These are phyloP conservation scores for Puccinellia tenuiflora DNA, from an alignment of 176 grass and related monocot species.

Conservation along the genomic window DNA sequence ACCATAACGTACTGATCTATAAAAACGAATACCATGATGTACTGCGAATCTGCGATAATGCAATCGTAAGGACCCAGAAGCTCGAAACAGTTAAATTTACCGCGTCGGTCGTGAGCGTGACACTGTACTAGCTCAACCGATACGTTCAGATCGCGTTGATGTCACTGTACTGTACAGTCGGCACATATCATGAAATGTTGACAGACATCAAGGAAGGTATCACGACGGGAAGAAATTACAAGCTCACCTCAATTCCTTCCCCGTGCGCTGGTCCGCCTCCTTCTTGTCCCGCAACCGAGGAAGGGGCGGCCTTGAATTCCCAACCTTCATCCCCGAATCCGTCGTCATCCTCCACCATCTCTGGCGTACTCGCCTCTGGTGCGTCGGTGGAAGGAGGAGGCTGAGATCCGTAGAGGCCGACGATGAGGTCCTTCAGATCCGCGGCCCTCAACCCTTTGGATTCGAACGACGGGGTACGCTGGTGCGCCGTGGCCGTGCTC, in stretches of 20 bases:
- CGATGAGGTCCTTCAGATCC: slow-evolving; percentile 53
- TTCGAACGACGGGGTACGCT: neutral
- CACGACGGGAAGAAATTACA: neutral
- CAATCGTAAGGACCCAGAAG: neutral
- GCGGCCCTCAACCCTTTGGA: neutral
- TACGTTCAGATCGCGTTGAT: neutral
- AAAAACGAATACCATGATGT: neutral
- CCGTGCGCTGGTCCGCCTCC: neutral
- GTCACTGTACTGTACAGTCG: neutral
- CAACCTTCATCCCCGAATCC: slow-evolving; percentile 41
- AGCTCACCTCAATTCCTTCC: slow-evolving; percentile 29
- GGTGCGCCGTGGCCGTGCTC: neutral
- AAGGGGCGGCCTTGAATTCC: slow-evolving; percentile 47
- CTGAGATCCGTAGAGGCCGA: slow-evolving; percentile 42
- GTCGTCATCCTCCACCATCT: neutral
- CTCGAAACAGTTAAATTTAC: neutral
- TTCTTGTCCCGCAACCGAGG: neutral
- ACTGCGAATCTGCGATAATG: neutral
- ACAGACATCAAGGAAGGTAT: neutral
- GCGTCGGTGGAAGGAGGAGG: neutral
- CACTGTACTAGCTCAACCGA: neutral
- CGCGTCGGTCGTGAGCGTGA: neutral
- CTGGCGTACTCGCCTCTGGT: neutral
- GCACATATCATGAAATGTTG: neutral
- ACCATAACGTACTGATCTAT: neutral